These are phyloP conservation scores for Trichoderma cornu-damae DNA, from an alignment of 2,329 filamentous ascomycete genomes.

Conservation along the genomic window DNA sequence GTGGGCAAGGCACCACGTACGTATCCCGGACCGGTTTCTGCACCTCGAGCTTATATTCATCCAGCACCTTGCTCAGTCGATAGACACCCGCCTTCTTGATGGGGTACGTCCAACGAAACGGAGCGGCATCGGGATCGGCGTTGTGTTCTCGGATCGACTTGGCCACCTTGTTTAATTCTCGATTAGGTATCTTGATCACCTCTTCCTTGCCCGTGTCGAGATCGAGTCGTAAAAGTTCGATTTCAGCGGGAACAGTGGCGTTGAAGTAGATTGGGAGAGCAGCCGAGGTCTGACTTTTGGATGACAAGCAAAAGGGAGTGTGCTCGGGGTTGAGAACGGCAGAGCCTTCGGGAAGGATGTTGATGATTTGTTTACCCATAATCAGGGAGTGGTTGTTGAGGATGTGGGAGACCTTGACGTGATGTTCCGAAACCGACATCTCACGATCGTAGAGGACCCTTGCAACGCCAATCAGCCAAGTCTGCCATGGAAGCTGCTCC, in stretches of 20 bases:
- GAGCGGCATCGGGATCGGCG: conserved; percentile 54
- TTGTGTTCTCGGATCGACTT: conserved; percentile 62
- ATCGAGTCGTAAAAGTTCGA: conserved; percentile 85
- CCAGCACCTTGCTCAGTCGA: conserved; percentile 75
- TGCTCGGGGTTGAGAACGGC: conserved; percentile 80
- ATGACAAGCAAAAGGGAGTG: conserved; percentile 74
- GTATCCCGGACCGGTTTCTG: conserved; percentile 71
- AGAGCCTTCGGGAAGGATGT: conserved; percentile 94
- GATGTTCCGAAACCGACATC: conserved; percentile 85
- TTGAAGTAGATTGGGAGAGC: conserved; percentile 86
- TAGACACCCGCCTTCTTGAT: conserved; percentile 88
- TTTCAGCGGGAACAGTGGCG: conserved; percentile 79
- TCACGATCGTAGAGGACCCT: conserved; percentile 90
- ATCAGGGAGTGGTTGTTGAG: conserved; percentile 91
- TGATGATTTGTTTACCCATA: conserved; percentile 92
- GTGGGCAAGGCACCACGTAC: conserved; percentile 80
- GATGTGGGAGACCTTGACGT: conserved; percentile 81
- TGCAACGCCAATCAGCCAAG: conserved; percentile 65
- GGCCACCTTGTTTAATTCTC: conserved; percentile 69
- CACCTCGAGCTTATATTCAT: conserved; percentile 91
- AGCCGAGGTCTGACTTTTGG: conserved; percentile 53
- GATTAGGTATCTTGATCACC: conserved; percentile 66
- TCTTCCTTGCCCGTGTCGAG: conserved; percentile 76
- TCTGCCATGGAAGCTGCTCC: conserved; percentile 63
- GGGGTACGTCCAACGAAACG: conserved; percentile 64